Conservation (phyloP, 2,329 filamentous ascomycete species). For the Pseudogymnoascus sp. region DNA sequence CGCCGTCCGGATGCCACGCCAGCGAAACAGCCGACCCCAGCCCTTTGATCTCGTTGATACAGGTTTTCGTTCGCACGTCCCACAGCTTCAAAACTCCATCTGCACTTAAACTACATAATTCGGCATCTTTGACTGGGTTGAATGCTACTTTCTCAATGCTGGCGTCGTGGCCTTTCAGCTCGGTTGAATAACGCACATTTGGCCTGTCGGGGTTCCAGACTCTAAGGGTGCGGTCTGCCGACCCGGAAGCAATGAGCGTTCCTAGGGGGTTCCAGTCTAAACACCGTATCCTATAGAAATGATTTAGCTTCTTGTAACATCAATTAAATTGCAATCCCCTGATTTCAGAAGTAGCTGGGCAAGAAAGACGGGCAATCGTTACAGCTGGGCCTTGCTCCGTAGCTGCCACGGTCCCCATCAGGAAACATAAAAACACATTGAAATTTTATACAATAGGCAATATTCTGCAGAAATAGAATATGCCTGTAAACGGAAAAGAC, state of each 20-base stretch:
- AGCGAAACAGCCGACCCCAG: slow-evolving; percentile 63
- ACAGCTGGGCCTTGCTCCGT: neutral
- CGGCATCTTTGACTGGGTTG: slow-evolving; percentile 68
- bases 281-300: slow-evolving; percentile 56
- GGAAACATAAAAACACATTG: neutral
- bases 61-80: slow-evolving; percentile 68
- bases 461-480: neutral
- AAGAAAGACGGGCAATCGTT: neutral
- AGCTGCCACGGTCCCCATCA: neutral
- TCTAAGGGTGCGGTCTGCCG: slow-evolving; percentile 61
- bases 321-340: neutral
- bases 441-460: neutral
- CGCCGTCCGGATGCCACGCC: slow-evolving; percentile 67
- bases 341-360: neutral
- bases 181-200: slow-evolving; percentile 66
- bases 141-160: slow-evolving; percentile 70
- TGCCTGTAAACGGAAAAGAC: neutral
- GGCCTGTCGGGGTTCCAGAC: slow-evolving; percentile 78
- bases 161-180: slow-evolving; percentile 60
- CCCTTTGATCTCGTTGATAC: slow-evolving; percentile 61
- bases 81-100: slow-evolving; percentile 73
- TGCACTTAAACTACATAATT: slow-evolving; percentile 66
- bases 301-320: neutral
- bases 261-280: slow-evolving; percentile 88
- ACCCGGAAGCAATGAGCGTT: slow-evolving; percentile 75